Percentiles rank a stretch among this genome's conserved stretches.
Evolutionary conservation across 192 early-diverging fungal species (phyloP).

Genomic region (Paraglomus brasilianum): DNA sequence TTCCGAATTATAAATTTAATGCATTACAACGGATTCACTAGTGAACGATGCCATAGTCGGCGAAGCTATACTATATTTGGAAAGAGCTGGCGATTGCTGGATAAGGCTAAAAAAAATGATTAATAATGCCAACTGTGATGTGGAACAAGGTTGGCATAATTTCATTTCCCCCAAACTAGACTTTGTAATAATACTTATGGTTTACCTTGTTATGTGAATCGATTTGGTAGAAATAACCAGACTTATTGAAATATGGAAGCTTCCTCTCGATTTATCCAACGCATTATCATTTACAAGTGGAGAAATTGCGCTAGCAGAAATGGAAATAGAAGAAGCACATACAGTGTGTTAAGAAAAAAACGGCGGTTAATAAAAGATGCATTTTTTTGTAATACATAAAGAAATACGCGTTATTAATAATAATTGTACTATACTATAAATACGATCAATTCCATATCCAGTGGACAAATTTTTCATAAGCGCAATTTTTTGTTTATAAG

Average conservation of each 20-base stretch:
- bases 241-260: conserved; percentile 6
- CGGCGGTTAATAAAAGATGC: background rate
- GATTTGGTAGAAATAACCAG: background rate
- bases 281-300: conserved; percentile 12
- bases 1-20: background rate
- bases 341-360: background rate
- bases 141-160: too few species aligned
- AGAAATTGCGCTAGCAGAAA: background rate
- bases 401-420: background rate
- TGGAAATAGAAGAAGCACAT: background rate
- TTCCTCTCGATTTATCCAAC: conserved; percentile 12
- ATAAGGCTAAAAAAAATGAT: background rate
- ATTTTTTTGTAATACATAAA: background rate
- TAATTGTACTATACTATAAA: background rate
- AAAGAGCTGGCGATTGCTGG: conserved; percentile 12
- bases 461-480: conserved; percentile 9
- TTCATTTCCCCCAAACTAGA: background rate
- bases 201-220: background rate
- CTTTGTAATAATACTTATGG: background rate
- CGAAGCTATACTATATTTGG: background rate
- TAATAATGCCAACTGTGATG: too few species aligned
- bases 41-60: background rate
- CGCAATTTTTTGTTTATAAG: conserved; percentile 2
- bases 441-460: background rate
- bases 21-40: background rate